Evolutionary conservation across 1,284 basidiomycete species (phyloP).

Genomic region (Tilletia caries): DNA sequence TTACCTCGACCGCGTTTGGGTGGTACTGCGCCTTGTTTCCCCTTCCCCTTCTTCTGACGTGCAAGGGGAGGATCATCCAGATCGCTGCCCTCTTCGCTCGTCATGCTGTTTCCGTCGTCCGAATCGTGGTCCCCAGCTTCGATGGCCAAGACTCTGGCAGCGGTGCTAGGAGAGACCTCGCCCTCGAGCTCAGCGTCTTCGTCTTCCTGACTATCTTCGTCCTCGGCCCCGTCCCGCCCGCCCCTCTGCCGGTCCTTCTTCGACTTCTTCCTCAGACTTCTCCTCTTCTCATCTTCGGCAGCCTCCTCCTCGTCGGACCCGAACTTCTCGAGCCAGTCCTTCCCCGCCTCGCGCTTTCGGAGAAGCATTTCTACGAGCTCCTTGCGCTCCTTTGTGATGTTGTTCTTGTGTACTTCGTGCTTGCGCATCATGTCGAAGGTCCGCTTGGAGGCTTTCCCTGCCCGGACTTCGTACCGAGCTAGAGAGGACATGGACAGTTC

Average conservation of each 20-base stretch:
- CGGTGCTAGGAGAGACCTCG: neutral
- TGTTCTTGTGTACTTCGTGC: conserved; percentile 3
- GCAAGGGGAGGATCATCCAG: neutral
- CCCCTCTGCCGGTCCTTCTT: neutral
- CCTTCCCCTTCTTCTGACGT: conserved; percentile 5
- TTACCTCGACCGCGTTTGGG: neutral
- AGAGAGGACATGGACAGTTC: conserved; percentile 2
- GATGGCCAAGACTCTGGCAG: neutral
- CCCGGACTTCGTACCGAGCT: neutral
- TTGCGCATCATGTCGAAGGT: conserved; percentile 13
- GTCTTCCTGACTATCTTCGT: conserved; percentile 7
- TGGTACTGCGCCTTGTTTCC: neutral
- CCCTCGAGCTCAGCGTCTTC: neutral
- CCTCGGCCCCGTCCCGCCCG: neutral
- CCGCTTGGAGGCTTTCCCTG: neutral
- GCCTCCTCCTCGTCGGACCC: neutral
- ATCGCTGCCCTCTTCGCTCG: conserved; percentile 6
- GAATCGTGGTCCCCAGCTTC: neutral
- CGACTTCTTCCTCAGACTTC: conserved; percentile 14
- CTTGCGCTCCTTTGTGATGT: neutral
- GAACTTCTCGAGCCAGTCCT: conserved; percentile 18
- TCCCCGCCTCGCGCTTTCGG: conserved; percentile 4
- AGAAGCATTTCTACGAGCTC: neutral
- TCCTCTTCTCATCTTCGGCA: conserved; percentile 3
- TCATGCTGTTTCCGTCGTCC: conserved; percentile 13